phyloP scores from a whole-genome alignment of 805 yeast genomes.

The Cyberlindnera petersonii region DNA sequence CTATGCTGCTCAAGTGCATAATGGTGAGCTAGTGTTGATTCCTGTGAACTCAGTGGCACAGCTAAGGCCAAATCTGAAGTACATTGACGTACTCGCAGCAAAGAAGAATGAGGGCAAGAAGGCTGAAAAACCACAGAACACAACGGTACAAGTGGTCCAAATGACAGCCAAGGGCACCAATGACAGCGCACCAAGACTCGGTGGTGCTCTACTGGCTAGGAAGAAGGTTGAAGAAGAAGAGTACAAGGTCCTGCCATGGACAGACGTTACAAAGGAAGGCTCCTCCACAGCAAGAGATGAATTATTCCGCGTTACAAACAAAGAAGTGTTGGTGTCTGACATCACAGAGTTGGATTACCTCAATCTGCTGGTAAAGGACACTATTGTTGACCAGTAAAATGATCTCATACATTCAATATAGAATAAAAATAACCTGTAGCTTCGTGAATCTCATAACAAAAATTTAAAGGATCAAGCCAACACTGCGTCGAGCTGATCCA shows the following conservation, averaged over 20 bases:
- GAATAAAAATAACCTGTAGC: not conserved
- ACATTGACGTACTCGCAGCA: slow-evolving; percentile 60
- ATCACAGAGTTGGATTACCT: slow-evolving; percentile 32
- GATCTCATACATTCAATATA: not conserved
- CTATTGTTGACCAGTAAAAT: slow-evolving; percentile 12
- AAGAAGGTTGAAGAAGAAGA: slow-evolving; percentile 61
- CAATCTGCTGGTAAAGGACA: slow-evolving; percentile 27
- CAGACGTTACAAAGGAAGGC: slow-evolving; percentile 35
- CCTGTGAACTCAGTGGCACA: slow-evolving; percentile 71
- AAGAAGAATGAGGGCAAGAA: slow-evolving; percentile 40
- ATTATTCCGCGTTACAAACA: slow-evolving; percentile 25
- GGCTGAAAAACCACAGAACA: slow-evolving; percentile 30
- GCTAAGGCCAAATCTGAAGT: slow-evolving; percentile 75
- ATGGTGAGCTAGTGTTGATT: slow-evolving; percentile 54
- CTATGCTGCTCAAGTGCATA: slow-evolving; percentile 40
- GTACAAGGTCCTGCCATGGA: slow-evolving; percentile 41
- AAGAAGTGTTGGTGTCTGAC: slow-evolving; percentile 22
- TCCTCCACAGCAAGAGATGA: slow-evolving; percentile 27
- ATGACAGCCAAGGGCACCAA: slow-evolving; percentile 66
- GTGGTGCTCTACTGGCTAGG: slow-evolving; percentile 67
- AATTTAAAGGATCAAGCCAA: slow-evolving; percentile 26
- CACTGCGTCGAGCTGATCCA: slow-evolving; percentile 55
- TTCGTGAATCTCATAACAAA: slow-evolving; percentile 2
- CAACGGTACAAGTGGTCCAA: slow-evolving; percentile 60
- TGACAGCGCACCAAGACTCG: slow-evolving; percentile 56